phyloP scores from a whole-genome alignment of 2,329 filamentous ascomycete species.

The Aspergillus pseudonomiae region DNA sequence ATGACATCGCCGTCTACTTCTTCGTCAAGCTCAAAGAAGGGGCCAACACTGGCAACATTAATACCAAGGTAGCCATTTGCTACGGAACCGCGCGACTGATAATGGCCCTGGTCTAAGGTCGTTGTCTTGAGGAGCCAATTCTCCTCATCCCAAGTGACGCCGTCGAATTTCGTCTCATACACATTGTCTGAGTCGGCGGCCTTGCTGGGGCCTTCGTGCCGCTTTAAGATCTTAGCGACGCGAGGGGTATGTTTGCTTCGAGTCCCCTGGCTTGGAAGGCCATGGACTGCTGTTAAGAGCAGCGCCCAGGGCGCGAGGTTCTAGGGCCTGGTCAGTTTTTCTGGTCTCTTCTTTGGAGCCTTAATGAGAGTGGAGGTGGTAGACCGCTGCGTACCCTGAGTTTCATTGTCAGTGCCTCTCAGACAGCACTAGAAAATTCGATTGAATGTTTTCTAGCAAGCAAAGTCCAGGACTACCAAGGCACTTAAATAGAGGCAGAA shows the following conservation, averaged over 20 bases:
- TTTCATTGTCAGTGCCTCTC: constrained; percentile 17
- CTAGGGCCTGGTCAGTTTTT: constrained; percentile 7
- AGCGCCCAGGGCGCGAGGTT: constrained; percentile 11
- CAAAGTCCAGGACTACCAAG: not conserved
- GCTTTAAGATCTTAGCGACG: constrained; percentile 22
- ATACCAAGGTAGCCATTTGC: constrained; percentile 69
- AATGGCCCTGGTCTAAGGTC: constrained; percentile 59
- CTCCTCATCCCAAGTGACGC: constrained; percentile 62
- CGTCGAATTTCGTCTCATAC: constrained; percentile 54
- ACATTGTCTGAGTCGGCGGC: constrained; percentile 26
- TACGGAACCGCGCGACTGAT: constrained; percentile 62
- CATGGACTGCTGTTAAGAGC: constrained; percentile 5
- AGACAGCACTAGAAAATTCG: not conserved
- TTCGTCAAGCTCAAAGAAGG: constrained; percentile 63
- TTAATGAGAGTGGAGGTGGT: not conserved
- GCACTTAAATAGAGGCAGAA: not conserved
- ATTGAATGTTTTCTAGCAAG: not conserved
- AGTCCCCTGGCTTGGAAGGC: not conserved
- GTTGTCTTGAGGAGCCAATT: constrained; percentile 60
- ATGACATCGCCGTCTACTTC: constrained; percentile 56
- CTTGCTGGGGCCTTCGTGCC: constrained; percentile 18
- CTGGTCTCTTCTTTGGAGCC: not conserved
- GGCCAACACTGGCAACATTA: constrained; percentile 64
- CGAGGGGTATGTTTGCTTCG: constrained; percentile 16
- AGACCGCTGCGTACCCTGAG: constrained; percentile 11